Base-by-base conservation (phyloP, 2,329 filamentous ascomycete species). In the Beauveria sp. region DNA sequence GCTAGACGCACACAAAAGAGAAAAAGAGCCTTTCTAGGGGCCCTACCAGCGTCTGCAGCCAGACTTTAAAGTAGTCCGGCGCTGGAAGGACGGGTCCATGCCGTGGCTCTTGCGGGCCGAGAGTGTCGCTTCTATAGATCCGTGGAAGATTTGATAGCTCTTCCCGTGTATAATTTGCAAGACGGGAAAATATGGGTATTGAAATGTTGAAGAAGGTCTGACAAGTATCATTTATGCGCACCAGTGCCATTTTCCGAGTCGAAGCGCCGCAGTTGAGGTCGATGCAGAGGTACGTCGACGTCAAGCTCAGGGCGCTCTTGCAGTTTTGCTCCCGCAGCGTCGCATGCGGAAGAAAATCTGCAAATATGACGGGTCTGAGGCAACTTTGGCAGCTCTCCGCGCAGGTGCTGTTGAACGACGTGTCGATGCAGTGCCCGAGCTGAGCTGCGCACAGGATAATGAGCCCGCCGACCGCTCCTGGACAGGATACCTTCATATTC, bases 241-340 rank as follows among this genome's bases (percentile, higher is more conserved):
- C 18, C 49, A 51, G 34, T 12, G 47, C 57, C 38, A 52, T 9
- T 1, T 6, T 0, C 7, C 49, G 47, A 4, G 49, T 52, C n/a
- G 40, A 5, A 3, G 20, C 49, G 38, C 57, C 57, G 57, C 57
- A 60, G 57, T 60, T 16, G 47, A 60, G 12, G 40, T 60, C 57
- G 22, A 52, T 9, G 26, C 57, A 60, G 26, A 60, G 38, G 40
- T 53, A 60, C 5, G 20, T 53, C 12, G 57, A 60, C 3, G 42
- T 34, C 49, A 60, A 14, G 47, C 47, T 53, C 38, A 60, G 26
- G 18, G 8, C 43, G n/a, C 57, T 60, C 42, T 22, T 40, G 42
- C 57, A 60, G 2, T 18, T 12, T 22, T 53, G 49, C 49, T 53
- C 57, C 16, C 34, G 24, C 2, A 2, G 16, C 16, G 18, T 16